Evolutionary conservation across 441 rosid species (phyloP).

Genomic region (Codiaeum variegatum): DNA sequence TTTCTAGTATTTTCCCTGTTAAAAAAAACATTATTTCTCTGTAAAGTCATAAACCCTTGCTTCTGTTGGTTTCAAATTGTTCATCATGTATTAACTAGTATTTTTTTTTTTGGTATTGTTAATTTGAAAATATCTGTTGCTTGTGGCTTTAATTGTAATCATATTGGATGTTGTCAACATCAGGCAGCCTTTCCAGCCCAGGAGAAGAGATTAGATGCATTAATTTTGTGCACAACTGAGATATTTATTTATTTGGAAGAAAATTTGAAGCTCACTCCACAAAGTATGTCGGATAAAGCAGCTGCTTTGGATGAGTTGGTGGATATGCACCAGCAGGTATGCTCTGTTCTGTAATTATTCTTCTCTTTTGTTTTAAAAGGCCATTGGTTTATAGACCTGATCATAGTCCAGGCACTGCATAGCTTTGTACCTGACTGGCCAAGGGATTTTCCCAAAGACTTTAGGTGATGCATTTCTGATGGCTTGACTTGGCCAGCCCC

Average conservation of each 20-base stretch:
- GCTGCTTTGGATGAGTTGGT: slow-evolving; percentile 78
- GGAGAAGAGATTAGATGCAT: slow-evolving; percentile 89
- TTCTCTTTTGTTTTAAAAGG: slow-evolving; percentile 2
- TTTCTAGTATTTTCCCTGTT: background rate
- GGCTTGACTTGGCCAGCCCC: background rate
- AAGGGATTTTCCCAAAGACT: background rate
- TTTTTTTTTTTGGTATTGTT: background rate
- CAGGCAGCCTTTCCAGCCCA: slow-evolving; percentile 95
- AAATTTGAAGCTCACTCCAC: slow-evolving; percentile 82
- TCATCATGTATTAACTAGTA: background rate
- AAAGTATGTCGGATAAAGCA: slow-evolving; percentile 77
- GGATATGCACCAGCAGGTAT: slow-evolving; percentile 94
- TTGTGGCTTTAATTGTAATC: slow-evolving; percentile 8
- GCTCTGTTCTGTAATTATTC: background rate
- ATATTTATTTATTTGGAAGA: slow-evolving; percentile 83
- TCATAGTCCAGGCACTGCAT: background rate
- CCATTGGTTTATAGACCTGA: background rate
- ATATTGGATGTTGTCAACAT: slow-evolving; percentile 18
- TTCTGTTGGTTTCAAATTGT: background rate
- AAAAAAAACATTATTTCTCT: background rate
- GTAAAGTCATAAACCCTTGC: background rate
- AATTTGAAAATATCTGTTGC: background rate
- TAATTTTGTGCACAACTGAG: slow-evolving; percentile 68
- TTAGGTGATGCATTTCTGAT: background rate
- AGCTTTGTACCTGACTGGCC: background rate